phyloP scores from a whole-genome alignment of 345 rosid species.

The Psidium friedrichsthalianum region DNA sequence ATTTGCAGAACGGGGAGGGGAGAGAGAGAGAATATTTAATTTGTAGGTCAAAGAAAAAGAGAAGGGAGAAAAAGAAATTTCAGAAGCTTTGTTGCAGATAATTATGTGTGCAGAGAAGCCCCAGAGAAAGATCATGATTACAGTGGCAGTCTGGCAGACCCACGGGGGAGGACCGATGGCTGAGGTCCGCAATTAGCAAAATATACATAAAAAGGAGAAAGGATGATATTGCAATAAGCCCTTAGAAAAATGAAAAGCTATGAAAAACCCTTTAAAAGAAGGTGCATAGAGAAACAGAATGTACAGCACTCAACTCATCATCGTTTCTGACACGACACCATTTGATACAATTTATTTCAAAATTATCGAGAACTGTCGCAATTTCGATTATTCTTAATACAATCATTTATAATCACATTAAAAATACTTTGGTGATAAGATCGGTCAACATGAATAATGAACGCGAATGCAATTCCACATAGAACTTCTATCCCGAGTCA shows the following conservation, averaged over 20 bases:
- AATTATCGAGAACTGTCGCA: background rate
- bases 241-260: background rate
- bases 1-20: conserved; percentile 7
- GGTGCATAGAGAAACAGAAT: background rate
- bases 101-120: background rate
- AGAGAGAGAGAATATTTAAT: background rate
- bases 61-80: conserved; percentile 3
- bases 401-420: background rate
- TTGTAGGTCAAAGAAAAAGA: background rate
- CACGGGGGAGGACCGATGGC: conserved; percentile 4
- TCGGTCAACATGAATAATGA: background rate
- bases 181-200: background rate
- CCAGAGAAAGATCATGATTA: conserved; percentile 46
- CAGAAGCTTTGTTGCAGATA: conserved; percentile 10
- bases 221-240: background rate
- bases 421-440: background rate
- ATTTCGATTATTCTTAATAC: background rate
- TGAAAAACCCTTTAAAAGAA: background rate
- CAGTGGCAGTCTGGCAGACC: conserved; percentile 53
- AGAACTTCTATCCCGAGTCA: background rate
- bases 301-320: background rate
- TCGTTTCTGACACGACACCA: background rate
- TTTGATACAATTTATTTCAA: background rate
- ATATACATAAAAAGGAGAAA: background rate
- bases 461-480: background rate